Evolutionary conservation across 1,284 basidiomycete species (phyloP).

Genomic region (Meira nashicola): DNA sequence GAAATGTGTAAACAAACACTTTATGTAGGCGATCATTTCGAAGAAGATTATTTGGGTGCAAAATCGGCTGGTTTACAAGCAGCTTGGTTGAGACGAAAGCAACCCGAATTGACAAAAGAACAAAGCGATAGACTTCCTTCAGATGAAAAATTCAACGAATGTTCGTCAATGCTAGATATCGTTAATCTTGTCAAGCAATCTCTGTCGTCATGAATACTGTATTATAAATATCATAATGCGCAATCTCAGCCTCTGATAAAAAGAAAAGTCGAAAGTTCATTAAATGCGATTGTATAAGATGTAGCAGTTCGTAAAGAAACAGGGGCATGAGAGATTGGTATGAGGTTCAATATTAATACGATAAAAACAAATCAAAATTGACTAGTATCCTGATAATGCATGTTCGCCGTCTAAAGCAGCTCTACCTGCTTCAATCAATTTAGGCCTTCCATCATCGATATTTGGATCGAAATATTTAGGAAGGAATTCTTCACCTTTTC

Average conservation of each 20-base stretch:
- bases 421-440: conserved; percentile 60
- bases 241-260: too few relatives aligned
- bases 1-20: conserved; percentile 2
- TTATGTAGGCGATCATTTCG: conserved; percentile 3
- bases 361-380: not conserved
- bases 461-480: conserved; percentile 75
- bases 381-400: conserved; percentile 25
- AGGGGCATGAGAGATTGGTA: not conserved
- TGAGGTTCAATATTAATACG: too few relatives aligned
- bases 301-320: not conserved
- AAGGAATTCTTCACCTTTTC: conserved; percentile 58
- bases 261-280: too few relatives aligned
- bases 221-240: not conserved
- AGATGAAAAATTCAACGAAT: not conserved
- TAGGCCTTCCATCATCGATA: conserved; percentile 68
- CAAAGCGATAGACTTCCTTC: not conserved
- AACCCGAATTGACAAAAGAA: not conserved
- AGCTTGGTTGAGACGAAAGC: conserved; percentile 2
- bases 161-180: not conserved
- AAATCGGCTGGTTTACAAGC: conserved; percentile 6
- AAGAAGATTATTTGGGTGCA: conserved; percentile 7
- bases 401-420: conserved; percentile 51
- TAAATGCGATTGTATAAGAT: too few relatives aligned
- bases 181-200: not conserved
- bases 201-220: not conserved